phyloP scores from a whole-genome alignment of 2,329 filamentous ascomycete species.

The Fusarium palustre region DNA sequence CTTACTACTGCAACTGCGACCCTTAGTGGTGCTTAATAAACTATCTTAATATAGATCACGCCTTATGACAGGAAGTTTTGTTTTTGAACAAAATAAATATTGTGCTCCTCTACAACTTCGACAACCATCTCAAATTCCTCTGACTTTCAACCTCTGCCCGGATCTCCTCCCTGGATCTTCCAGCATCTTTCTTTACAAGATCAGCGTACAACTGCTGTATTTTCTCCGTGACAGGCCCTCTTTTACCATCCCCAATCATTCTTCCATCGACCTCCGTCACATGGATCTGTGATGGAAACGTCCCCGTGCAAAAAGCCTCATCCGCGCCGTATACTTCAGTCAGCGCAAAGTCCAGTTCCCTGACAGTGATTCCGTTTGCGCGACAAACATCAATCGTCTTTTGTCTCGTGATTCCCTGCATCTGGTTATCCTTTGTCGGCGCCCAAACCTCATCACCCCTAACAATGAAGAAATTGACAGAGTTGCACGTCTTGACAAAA shows the following conservation, averaged over 20 bases:
- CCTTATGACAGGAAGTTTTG: neutral
- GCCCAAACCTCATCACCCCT: constrained; percentile 15
- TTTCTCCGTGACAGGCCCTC: neutral
- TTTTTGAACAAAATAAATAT: neutral
- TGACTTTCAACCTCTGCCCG: neutral
- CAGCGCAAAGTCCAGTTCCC: neutral
- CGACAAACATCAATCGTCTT: constrained; percentile 3
- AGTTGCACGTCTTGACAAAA: constrained; percentile 14
- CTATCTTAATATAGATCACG: rapidly evolving
- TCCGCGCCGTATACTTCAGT: constrained; percentile 1
- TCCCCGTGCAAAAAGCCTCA: constrained; percentile 8
- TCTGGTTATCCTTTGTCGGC: constrained; percentile 12
- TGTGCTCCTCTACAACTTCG: neutral
- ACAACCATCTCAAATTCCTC: constrained; percentile 6
- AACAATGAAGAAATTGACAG: constrained; percentile 16
- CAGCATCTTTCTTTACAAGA: neutral
- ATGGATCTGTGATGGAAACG: constrained; percentile 3
- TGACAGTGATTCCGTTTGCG: rapidly evolving
- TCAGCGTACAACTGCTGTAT: constrained; percentile 4
- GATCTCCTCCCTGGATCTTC: neutral
- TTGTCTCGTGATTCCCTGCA: constrained; percentile 7
- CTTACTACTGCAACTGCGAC: neutral
- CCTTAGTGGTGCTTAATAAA: neutral
- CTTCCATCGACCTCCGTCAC: neutral
- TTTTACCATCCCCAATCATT: neutral